Conservation (phyloP, 306 rosid species). For the Purshia tridentata region DNA sequence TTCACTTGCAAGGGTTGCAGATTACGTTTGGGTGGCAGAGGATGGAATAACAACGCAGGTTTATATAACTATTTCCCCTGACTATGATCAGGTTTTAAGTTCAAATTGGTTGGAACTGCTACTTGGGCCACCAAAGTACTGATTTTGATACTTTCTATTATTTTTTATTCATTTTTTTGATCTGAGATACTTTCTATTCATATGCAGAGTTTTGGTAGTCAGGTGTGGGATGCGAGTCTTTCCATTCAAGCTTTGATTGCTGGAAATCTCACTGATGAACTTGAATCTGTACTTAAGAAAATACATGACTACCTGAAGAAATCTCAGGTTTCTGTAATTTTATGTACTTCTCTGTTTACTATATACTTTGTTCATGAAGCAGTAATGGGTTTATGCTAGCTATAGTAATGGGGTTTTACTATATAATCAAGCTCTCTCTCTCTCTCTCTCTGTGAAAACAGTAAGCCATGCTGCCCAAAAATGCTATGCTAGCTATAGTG, state of each 20-base stretch:
- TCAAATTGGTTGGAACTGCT: not conserved
- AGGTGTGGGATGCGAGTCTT: conserved; percentile 25
- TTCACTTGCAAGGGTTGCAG: conserved; percentile 30
- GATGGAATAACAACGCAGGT: conserved; percentile 45
- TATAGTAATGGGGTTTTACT: too few relatives aligned
- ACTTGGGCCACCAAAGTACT: not conserved
- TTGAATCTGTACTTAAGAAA: conserved; percentile 7
- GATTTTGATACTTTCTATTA: not conserved
- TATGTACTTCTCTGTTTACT: too few relatives aligned
- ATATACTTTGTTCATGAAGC: conserved; percentile 3
- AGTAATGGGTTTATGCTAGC: too few relatives aligned
- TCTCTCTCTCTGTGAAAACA: not conserved
- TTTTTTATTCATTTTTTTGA: too few relatives aligned
- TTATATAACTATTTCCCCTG: not conserved
- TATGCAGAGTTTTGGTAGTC: conserved; percentile 21
- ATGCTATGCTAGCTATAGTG: not conserved
- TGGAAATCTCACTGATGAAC: conserved; percentile 8
- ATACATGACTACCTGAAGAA: conserved; percentile 13
- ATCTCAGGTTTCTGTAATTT: conserved; percentile 11
- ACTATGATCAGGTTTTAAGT: not conserved
- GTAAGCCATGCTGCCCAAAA: not conserved
- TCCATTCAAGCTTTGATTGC: conserved; percentile 27
- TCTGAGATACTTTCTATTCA: too few relatives aligned
- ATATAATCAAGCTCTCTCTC: conserved; percentile 10
- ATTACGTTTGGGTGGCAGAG: conserved; percentile 34